Base-by-base conservation (phyloP, 1,284 basidiomycete genomes). In the Entoloma clypeatum region DNA sequence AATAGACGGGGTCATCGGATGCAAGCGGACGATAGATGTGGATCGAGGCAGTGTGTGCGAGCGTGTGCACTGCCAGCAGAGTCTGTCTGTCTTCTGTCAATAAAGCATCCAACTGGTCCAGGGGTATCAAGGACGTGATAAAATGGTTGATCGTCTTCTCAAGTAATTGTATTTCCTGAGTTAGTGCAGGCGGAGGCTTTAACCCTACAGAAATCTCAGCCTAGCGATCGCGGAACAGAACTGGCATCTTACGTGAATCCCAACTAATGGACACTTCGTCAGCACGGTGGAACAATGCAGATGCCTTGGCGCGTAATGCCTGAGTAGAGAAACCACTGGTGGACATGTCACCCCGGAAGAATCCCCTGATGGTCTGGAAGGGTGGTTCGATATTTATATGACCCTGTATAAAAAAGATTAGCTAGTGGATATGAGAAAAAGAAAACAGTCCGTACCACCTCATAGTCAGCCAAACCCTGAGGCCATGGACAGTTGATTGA, bases 221-320 rank as follows among this genome's bases (percentile, higher is more conserved):
- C 36, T 8, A 46, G 32, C 36, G 44, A 39, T 39, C 41, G 46
- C 45, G 19, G 22, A 35, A 28, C 23, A 42, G 21, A 36, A 29
- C 19, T 47, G 48, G 25, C 41, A 11, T 62, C 77, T 52, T 63
- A 80, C 78, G 71, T 42, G 73, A 60, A 56, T 72, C 74, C 78
- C 81, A 83, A 51, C 65, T 72, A 18, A 69, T 69, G 14, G 80
- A 70, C 19, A 86, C 59, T 40, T 69, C 65, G 47, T 79, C 73
- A 23, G 84, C 82, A 30, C 74, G 76, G 43, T 84, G 73, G 53
- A 82, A 82, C 16, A 89, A 68, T 10, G 81, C 74, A n/a, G 85
- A 79, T 7, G 82, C 82, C 61, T 88, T 88, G 33, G 74, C 79
- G 49, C 81, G 78, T 44, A 85, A 60, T 5, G 83, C 79, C 21